Percentiles rank a stretch among this genome's conserved stretches.
Conservation (phyloP, 2,329 filamentous ascomycete species). For the Celoporthe dispersa region DNA sequence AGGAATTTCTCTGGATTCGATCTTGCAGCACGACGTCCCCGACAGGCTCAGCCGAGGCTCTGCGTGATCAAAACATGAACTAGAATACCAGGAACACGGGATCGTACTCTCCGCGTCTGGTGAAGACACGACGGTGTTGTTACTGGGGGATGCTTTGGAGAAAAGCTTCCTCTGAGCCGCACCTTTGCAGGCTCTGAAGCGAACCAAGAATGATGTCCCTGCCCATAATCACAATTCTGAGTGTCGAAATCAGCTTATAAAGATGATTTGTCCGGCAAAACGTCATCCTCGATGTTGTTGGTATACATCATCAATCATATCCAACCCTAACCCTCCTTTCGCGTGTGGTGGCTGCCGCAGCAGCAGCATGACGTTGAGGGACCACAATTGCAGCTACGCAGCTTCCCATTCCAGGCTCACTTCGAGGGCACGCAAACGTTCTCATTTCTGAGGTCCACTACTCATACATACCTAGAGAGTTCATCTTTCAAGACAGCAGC, state of each 20-base stretch:
- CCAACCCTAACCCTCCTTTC: not conserved
- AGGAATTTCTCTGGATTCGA: not conserved
- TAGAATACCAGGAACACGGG: not conserved
- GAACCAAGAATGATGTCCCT: not conserved
- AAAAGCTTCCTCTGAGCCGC: not conserved
- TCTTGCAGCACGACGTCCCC: not conserved
- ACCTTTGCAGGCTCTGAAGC: not conserved
- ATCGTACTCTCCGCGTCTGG: not conserved
- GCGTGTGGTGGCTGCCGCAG: not conserved
- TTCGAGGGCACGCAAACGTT: not conserved
- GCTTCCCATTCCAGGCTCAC: not conserved
- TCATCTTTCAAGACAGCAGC: constrained; percentile 33
- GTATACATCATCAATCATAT: not conserved
- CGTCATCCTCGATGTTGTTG: not conserved
- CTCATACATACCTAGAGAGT: not conserved
- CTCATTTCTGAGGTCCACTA: not conserved
- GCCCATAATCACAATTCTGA: not conserved
- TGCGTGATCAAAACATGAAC: not conserved
- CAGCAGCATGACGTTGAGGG: not conserved
- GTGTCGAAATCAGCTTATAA: not conserved
- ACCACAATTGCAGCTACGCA: not conserved
- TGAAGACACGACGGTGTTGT: not conserved
- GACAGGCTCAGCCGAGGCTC: not conserved
- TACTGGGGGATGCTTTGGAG: not conserved
- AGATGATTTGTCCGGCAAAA: not conserved